Percentiles rank a stretch among this genome's conserved stretches.
These are phyloP conservation scores for Dendrobium chrysotoxum DNA, from an alignment of 106 monocot genomes.

Conservation along the genomic window DNA sequence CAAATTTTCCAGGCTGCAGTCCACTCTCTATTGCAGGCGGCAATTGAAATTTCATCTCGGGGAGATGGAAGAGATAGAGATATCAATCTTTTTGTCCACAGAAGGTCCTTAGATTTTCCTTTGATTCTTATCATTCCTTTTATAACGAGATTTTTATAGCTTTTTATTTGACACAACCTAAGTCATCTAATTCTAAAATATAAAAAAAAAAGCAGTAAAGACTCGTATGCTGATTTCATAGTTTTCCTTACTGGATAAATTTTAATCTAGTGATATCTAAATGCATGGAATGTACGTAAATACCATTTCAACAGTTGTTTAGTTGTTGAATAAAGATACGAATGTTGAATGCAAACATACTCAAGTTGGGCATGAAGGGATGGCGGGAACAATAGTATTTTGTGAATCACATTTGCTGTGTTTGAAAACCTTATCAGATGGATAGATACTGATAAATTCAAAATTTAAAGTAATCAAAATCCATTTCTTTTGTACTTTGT, in stretches of 20 bases:
- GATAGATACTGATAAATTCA: not conserved
- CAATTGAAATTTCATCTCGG: slow-evolving; percentile 66
- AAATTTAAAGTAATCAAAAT: not conserved
- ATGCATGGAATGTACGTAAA: not conserved
- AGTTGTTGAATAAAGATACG: not conserved
- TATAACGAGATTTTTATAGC: not conserved
- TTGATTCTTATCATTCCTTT: not conserved
- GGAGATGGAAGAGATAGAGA: slow-evolving; percentile 76
- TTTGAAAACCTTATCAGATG: not conserved
- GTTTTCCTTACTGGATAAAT: not conserved
- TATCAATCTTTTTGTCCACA: slow-evolving; percentile 66
- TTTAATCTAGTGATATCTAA: not conserved
- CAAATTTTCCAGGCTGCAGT: slow-evolving; percentile 57
- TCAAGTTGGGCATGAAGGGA: not conserved
- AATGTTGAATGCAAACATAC: not conserved
- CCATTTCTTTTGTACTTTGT: not conserved
- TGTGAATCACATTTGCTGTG: not conserved
- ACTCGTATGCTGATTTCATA: not conserved
- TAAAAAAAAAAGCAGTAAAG: not conserved
- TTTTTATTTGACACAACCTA: not conserved
- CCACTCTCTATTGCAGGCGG: slow-evolving; percentile 74
- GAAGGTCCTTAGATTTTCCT: slow-evolving; percentile 40
- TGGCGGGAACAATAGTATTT: not conserved
- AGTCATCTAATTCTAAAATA: not conserved
- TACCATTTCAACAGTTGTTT: not conserved